Base-by-base conservation (phyloP, 768 basidiomycete genomes). In the Tulasnella sp. region DNA sequence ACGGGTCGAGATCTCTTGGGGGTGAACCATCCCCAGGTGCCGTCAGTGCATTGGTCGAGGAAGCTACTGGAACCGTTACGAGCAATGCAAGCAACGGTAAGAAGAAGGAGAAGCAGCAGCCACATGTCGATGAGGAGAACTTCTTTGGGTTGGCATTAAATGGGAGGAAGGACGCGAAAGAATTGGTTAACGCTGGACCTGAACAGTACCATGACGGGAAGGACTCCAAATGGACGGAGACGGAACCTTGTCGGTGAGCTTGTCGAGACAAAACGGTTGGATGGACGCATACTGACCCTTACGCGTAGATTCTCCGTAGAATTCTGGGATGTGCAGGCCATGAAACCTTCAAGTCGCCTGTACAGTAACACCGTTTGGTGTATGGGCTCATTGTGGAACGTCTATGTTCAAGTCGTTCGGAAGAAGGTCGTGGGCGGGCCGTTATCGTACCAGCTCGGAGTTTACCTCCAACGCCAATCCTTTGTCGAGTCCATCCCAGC, bases 351-450 rank as follows among this genome's bases (percentile, higher is more conserved):
- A 72, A 81, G 82, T 52, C 77, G 90, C 15, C 70, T 88, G 52
- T 83, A 94, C 69, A 89, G 87, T 7, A 81, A 83, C 56, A 96
- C 92, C 2, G 77, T 94, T 55, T 93, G 88, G 81, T 88, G 92
- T 68, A 91, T 86, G 1, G 93, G 93, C 8, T 89, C 81, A 65
- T 73, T 88, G 66, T 93, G 84, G 76, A 91, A 91, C 64, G 82
- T 91, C 1, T 95, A 94, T 66, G 84, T 93, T 44, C 91, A 95
- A 69, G 78, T 92, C 47, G 84, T 91, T 51, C 80, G 83, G 64
- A 89, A 88, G 79, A 94, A 94, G 69, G 69, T 74, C 17, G 67
- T 76, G 2, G 34, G 34, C 34, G 34, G 34, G 7, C 7, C 34
- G 15, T 38, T 15, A 15, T 38, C 34, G 34, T 38, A 38, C 34